Conservation (phyloP, 1,139 yeast genomes). For the Candida neerlandica region DNA sequence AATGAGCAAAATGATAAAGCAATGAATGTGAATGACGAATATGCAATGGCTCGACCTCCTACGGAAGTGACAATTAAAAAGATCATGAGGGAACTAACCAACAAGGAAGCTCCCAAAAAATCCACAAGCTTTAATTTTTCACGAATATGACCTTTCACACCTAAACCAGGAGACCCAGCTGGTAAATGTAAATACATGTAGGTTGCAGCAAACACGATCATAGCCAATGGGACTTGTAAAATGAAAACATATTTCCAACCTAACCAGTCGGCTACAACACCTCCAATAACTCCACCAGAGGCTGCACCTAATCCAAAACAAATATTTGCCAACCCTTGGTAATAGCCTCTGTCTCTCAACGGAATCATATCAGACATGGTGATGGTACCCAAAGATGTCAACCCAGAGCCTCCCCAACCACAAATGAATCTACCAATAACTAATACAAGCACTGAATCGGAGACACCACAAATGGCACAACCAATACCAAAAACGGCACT, state of each 20-base stretch:
- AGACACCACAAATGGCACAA: constrained; percentile 39
- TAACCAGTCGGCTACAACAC: constrained; percentile 64
- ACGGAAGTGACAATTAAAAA: constrained; percentile 68
- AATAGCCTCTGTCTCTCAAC: constrained; percentile 53
- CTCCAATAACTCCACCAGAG: constrained; percentile 64
- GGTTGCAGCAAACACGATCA: constrained; percentile 47
- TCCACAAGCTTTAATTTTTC: constrained; percentile 63
- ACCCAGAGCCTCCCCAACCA: constrained; percentile 62
- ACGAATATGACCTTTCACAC: constrained; percentile 39
- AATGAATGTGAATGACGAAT: constrained; percentile 35
- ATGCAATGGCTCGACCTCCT: constrained; percentile 62
- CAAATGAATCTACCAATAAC: constrained; percentile 60
- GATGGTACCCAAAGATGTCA: constrained; percentile 52
- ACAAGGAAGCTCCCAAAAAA: constrained; percentile 65
- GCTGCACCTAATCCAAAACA: constrained; percentile 56
- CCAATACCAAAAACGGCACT: constrained; percentile 41
- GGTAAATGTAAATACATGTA: constrained; percentile 46
- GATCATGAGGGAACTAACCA: constrained; percentile 56
- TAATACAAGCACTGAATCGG: constrained; percentile 45
- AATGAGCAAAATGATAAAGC: constrained; percentile 24
- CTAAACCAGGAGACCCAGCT: constrained; percentile 51
- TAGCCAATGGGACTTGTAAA: constrained; percentile 63
- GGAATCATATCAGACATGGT: constrained; percentile 56
- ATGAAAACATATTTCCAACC: constrained; percentile 77
- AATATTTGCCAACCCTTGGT: constrained; percentile 54